A percentile compares a stretch with the other conserved stretches of the same genome.
phyloP scores from a whole-genome alignment of 495 filamentous ascomycete species.

The Paragyromitra xinjiangensis region DNA sequence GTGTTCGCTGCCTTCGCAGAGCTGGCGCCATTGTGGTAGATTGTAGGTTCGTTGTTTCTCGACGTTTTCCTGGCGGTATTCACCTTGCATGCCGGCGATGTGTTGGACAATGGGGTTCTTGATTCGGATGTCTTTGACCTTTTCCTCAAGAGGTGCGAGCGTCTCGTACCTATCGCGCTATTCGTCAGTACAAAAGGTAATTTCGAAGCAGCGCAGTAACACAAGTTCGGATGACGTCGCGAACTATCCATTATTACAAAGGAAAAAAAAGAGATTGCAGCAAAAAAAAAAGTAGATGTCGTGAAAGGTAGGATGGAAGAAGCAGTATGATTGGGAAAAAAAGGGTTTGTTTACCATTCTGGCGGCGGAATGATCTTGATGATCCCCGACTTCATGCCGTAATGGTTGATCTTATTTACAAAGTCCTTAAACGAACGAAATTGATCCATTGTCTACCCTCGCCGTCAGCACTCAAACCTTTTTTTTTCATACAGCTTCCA shows the following conservation, averaged over 20 bases:
- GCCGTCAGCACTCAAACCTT: conserved; percentile 49
- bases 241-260: not conserved
- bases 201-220: conserved; percentile 8
- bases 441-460: conserved; percentile 79
- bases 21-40: conserved; percentile 89
- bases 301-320: conserved; percentile 17
- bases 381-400: conserved; percentile 97
- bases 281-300: not conserved
- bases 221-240: conserved; percentile 26
- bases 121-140: conserved; percentile 88
- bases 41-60: conserved; percentile 96
- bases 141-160: conserved; percentile 79
- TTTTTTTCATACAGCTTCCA: conserved; percentile 14
- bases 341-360: conserved; percentile 76
- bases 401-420: conserved; percentile 82
- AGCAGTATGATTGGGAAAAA: conserved; percentile 18
- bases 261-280: conserved; percentile 1
- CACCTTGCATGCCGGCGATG: conserved; percentile 91
- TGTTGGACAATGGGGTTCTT: conserved; percentile 98
- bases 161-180: conserved; percentile 68
- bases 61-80: conserved; percentile 94
- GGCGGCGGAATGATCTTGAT: conserved; percentile 92
- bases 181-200: conserved; percentile 29
- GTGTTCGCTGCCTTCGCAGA: conserved; percentile 92
- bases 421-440: conserved; percentile 90